Base-by-base conservation (phyloP, 2,329 filamentous ascomycete species). In the Dothideomycetidae sp. region DNA sequence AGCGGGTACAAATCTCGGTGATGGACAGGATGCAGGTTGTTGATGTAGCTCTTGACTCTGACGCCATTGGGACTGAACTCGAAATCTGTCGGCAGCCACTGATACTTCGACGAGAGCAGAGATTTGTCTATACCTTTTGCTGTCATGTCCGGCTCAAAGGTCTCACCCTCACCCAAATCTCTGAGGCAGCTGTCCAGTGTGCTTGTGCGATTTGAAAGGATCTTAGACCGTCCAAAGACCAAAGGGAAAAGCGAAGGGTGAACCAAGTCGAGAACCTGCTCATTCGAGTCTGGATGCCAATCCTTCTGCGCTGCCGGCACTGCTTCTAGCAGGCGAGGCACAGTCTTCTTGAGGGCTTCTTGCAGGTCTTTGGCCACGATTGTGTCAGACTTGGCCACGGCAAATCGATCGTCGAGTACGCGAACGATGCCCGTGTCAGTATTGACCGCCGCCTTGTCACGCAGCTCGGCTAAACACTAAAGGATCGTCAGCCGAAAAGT, bases 241-340 rank as follows among this genome's bases (percentile, higher is more conserved):
- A 80, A 52, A 0, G 75, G 73, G 44, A 66, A 80, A 5, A 80
- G 57, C 0, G 73, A 79, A 1, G 75, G 74, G 44, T 80, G 67
- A 4, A 80, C 64, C 1, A 80, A 56, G 48, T 81, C 68, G 1
- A 75, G 63, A 2, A 81, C 73, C 42, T 64, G 66, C 1, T 58
- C 53, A 19, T 72, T 57, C 1, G 68, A 73, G 2, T 65, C 59
- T 0, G 75, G 75, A 51, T 79, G 71, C 65, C 68, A 81, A 51
- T 78, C 75, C 44, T 68, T 66, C 21, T 59, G 34, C 0, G 56
- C 38, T 5, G 68, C 64, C 0, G 67, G 64, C 1, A 69, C 59
- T 12, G 67, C 52, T 41, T 77, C 67, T 23, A 33, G 33, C 2
- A 81, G 56, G 0, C 50, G 50, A 1, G 52, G 50, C 19, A 70